These are phyloP conservation scores for Amaranthus cruentus DNA, from an alignment of 148 eudicot species.

Conservation along the genomic window DNA sequence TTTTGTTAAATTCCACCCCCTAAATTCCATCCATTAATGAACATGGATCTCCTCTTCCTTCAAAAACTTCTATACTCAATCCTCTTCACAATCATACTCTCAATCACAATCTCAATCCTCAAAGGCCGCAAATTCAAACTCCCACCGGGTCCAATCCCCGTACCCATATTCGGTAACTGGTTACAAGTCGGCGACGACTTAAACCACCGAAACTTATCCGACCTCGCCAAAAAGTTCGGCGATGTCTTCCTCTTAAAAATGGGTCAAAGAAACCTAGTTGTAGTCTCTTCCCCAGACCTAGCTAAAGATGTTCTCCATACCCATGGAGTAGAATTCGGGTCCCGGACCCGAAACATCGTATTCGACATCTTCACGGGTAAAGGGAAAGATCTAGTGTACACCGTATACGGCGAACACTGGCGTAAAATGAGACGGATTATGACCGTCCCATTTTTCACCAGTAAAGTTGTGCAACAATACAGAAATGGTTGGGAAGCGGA, in stretches of 20 bases:
- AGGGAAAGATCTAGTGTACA: slow-evolving; percentile 79
- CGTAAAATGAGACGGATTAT: slow-evolving; percentile 78
- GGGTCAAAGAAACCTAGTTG: slow-evolving; percentile 69
- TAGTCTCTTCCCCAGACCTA: slow-evolving; percentile 59
- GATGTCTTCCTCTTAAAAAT: slow-evolving; percentile 49
- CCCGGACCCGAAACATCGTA: slow-evolving; percentile 66
- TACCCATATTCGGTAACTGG: slow-evolving; percentile 82
- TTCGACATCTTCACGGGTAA: slow-evolving; percentile 80
- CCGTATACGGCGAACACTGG: slow-evolving; percentile 87
- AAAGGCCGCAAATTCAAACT: slow-evolving; percentile 48
- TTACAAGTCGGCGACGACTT: slow-evolving; percentile 76
- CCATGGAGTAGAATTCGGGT: slow-evolving; percentile 77
- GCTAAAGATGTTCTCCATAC: slow-evolving; percentile 81
- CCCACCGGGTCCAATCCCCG: slow-evolving; percentile 71
- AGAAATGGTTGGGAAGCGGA: slow-evolving; percentile 70
- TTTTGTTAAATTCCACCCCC: neutral
- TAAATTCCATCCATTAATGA: neutral
- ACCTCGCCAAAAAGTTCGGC: slow-evolving; percentile 54
- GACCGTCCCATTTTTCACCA: slow-evolving; percentile 82
- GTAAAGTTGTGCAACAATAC: slow-evolving; percentile 77
- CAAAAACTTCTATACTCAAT: slow-evolving; percentile 51
- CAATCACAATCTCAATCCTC: slow-evolving; percentile 43
- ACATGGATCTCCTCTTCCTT: slow-evolving; percentile 49
- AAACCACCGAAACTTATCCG: slow-evolving; percentile 56
- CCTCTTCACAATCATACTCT: slow-evolving; percentile 36